phyloP scores from a whole-genome alignment of 257 asterid species.

The Leptodermis oblonga region DNA sequence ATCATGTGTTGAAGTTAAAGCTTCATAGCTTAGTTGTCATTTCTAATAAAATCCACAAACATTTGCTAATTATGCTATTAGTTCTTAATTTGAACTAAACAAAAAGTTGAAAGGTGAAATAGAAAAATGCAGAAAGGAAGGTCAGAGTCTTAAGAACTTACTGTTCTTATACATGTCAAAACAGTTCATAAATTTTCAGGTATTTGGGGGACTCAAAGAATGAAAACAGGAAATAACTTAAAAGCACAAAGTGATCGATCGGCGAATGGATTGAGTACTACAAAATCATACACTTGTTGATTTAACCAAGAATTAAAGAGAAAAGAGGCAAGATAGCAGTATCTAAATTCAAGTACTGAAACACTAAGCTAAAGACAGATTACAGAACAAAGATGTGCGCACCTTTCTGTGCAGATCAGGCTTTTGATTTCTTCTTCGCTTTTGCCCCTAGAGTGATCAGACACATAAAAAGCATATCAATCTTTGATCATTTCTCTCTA shows the following conservation, averaged over 20 bases:
- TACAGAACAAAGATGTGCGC: slow-evolving; percentile 6
- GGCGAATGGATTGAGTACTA: too few relatives aligned
- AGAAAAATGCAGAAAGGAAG: not conserved
- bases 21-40: not conserved
- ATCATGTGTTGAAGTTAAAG: not conserved
- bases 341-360: not conserved
- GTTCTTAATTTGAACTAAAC: not conserved
- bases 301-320: not conserved
- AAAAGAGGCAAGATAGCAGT: not conserved
- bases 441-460: slow-evolving; percentile 37
- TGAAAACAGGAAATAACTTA: too few relatives aligned
- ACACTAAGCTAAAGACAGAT: not conserved
- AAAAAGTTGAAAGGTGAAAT: not conserved
- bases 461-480: not conserved
- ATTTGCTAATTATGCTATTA: not conserved
- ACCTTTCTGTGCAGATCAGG: slow-evolving; percentile 43
- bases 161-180: not conserved
- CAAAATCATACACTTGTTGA: too few relatives aligned
- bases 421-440: slow-evolving; percentile 61
- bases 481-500: not conserved
- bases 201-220: too few relatives aligned
- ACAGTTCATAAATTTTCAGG: not conserved
- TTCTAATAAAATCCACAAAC: too few relatives aligned
- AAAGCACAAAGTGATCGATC: too few relatives aligned
- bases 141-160: too few relatives aligned